Base-by-base conservation (phyloP, 2,329 filamentous ascomycete species). In the Pseudocercospora pini-densiflorae region DNA sequence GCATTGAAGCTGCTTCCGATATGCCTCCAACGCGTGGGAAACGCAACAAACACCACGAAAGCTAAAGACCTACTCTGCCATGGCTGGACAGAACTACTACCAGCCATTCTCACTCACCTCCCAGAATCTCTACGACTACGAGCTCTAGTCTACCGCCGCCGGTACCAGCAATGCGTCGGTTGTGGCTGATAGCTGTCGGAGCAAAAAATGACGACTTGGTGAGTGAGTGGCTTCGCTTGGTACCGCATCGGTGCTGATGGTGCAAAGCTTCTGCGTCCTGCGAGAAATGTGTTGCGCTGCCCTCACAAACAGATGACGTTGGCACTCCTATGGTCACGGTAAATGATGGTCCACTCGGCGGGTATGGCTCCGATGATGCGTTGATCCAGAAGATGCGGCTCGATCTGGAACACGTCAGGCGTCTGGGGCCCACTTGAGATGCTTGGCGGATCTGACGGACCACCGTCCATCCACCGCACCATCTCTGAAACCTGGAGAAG, bases 211-310 rank as follows among this genome's bases (percentile, higher is more conserved):
- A 66, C 60, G 64, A 24, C 54, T 40, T 47, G 24, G 60, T 61
- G 60, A 57, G 55, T 66, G 33, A 59, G 40, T 49, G 59, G 64
- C 59, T 33, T 31, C 63, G 63, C 63, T 58, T 58, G 55, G 2
- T 43, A 40, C 31, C 29, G 31, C 21, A 36, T 19, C 31, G 8
- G 31, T 19, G 23, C 36, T 14, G 55, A 58, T 31, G 31, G 55
- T 31, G 55, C 19, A 40, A 33, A 58, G 55, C 33, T 58, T 58
- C 55, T 58, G 55, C 27, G 14, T 51, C 47, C 51, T 54, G 24
- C 24, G 36, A 40, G 36, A 40, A n/a, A 40, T 24, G 51, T 27
- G 14, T 54, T 54, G 14, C 21, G 21, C 14, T 16, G 51, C 24
- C 21, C 24, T 24, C 51, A 10, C 27, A 19, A 55, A 27, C 27